phyloP scores from a whole-genome alignment of 2,329 filamentous ascomycete genomes.

The Trichophyton rubrum region DNA sequence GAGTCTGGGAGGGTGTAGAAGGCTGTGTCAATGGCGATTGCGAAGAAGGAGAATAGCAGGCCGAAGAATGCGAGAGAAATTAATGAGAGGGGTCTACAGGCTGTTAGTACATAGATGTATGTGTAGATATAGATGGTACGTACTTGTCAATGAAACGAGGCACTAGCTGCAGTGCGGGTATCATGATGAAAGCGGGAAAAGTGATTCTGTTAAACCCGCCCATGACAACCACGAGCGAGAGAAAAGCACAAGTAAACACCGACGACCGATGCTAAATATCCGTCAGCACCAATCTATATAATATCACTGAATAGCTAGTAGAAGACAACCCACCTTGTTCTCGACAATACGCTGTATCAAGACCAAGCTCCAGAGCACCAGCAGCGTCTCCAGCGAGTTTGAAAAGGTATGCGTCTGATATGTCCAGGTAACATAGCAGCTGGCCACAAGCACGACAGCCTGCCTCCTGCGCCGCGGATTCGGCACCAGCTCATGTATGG shows the following conservation, averaged over 20 bases:
- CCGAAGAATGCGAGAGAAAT: constrained; percentile 53
- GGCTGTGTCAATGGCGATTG: constrained; percentile 69
- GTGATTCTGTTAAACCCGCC: constrained; percentile 95
- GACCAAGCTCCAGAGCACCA: constrained; percentile 87
- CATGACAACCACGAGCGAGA: constrained; percentile 71
- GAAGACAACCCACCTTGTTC: constrained; percentile 61
- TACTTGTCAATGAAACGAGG: constrained; percentile 76
- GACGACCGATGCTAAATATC: constrained; percentile 56
- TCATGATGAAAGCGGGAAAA: constrained; percentile 80
- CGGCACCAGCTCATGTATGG: constrained; percentile 77
- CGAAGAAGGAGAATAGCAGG: constrained; percentile 55
- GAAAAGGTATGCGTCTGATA: constrained; percentile 98
- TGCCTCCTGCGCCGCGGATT: constrained; percentile 57
- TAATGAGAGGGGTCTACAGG: constrained; percentile 44
- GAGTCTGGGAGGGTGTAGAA: constrained; percentile 51
- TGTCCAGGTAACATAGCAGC: constrained; percentile 97
- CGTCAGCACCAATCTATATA: too few relatives aligned
- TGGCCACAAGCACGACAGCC: constrained; percentile 75
- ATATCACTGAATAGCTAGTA: too few relatives aligned
- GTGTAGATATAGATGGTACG: constrained; percentile 20
- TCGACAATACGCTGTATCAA: constrained; percentile 76
- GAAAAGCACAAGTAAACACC: constrained; percentile 59
- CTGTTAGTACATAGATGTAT: neutral
- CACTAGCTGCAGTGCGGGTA: constrained; percentile 71
- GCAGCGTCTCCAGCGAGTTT: constrained; percentile 87